Percentiles rank a stretch among this genome's conserved stretches.
phyloP scores from a whole-genome alignment of 768 basidiomycete genomes.

The Tricholoma saponaceum region DNA sequence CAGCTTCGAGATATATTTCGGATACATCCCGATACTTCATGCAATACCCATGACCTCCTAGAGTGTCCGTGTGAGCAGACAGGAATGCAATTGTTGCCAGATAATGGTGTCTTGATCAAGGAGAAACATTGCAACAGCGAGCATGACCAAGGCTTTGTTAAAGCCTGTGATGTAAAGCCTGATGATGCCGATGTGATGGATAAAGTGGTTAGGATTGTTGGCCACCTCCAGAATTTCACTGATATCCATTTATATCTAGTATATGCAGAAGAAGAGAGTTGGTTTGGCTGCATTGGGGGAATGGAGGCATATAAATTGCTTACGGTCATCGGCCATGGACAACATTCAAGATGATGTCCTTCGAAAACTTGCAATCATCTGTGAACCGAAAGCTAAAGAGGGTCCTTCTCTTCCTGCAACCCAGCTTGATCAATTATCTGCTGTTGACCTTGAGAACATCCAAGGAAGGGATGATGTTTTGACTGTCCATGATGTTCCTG shows the following conservation, averaged over 20 bases:
- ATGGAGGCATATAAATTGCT: constrained; percentile 84
- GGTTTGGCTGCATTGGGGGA: constrained; percentile 70
- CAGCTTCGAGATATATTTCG: constrained; percentile 92
- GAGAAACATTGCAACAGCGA: constrained; percentile 17
- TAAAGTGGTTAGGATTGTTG: constrained; percentile 40
- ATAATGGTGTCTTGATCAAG: constrained; percentile 26
- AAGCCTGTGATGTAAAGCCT: constrained; percentile 58
- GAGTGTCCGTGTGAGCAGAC: constrained; percentile 64
- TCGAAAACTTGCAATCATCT: constrained; percentile 36
- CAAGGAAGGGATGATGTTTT: constrained; percentile 27
- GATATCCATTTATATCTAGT: constrained; percentile 33
- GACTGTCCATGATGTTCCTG: constrained; percentile 41
- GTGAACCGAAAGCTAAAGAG: constrained; percentile 1
- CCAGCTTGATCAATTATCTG: constrained; percentile 23
- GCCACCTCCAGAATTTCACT: constrained; percentile 1
- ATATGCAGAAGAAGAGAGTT: constrained; percentile 61
- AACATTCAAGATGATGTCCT: constrained; percentile 66
- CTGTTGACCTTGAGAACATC: constrained; percentile 47
- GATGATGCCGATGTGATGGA: constrained; percentile 43
- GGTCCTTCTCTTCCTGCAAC: constrained; percentile 7
- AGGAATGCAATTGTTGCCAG: constrained; percentile 7
- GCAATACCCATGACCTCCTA: constrained; percentile 91
- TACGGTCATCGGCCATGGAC: constrained; percentile 38
- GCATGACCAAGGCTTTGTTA: constrained; percentile 50
- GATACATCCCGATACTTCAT: constrained; percentile 71